Conservation (phyloP, 495 filamentous ascomycete genomes). For the Annulohypoxylon moriforme region DNA sequence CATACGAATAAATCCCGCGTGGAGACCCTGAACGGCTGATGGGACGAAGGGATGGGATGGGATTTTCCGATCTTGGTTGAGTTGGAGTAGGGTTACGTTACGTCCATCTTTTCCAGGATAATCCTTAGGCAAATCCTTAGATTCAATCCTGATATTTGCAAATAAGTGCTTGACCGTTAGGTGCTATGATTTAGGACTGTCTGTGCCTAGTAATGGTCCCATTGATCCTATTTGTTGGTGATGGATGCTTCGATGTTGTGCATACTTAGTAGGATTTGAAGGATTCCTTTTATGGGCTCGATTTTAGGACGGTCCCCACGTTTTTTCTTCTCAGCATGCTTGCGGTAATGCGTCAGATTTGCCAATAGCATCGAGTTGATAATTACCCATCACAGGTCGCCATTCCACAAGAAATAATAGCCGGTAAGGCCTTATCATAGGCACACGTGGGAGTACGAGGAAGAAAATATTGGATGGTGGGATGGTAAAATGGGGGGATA, state of each 20-base stretch:
- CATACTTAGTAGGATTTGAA: not conserved
- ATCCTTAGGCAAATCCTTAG: not conserved
- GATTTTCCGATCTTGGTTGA: constrained; percentile 15
- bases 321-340: constrained; percentile 1
- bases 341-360: not conserved
- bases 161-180: not conserved
- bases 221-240: not conserved
- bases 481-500: constrained; percentile 2
- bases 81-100: constrained; percentile 32
- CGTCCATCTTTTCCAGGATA: not conserved
- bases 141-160: not conserved
- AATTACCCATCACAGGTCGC: not conserved
- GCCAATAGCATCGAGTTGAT: not conserved
- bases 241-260: constrained; percentile 2
- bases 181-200: not conserved
- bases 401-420: not conserved
- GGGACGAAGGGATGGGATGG: not conserved
- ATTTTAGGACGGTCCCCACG: not conserved
- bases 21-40: constrained; percentile 12
- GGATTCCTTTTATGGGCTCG: not conserved
- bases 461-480: constrained; percentile 26
- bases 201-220: not conserved
- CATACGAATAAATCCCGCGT: constrained; percentile 32
- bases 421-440: constrained; percentile 1
- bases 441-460: constrained; percentile 36